These are phyloP conservation scores for Garcia nutans DNA, from an alignment of 345 rosid species.

Conservation along the genomic window DNA sequence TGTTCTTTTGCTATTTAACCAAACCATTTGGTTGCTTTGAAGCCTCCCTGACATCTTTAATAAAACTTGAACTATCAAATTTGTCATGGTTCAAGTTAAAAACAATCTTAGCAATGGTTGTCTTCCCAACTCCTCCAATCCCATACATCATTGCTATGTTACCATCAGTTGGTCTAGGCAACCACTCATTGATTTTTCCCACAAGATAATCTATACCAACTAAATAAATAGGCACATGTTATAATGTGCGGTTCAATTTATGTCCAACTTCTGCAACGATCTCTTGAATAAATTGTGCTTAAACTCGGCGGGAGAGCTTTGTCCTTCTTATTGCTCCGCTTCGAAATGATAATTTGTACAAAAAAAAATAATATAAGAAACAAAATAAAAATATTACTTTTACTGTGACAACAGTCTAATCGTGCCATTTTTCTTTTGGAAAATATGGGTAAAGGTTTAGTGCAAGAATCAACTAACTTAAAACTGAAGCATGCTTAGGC, in stretches of 20 bases:
- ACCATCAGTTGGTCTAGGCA: constrained; percentile 10
- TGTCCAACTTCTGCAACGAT: neutral
- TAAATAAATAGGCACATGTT: constrained; percentile 8
- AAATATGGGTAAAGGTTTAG: too few relatives aligned
- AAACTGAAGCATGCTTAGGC: too few relatives aligned
- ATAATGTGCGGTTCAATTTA: neutral
- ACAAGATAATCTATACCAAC: constrained; percentile 13
- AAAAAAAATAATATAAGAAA: too few relatives aligned
- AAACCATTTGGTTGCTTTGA: constrained; percentile 2
- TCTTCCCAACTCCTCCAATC: constrained; percentile 19
- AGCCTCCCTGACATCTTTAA: constrained; percentile 20
- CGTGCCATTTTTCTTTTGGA: too few relatives aligned
- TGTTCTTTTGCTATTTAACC: constrained; percentile 16
- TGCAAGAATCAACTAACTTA: too few relatives aligned
- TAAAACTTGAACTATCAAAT: constrained; percentile 25
- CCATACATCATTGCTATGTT: constrained; percentile 14
- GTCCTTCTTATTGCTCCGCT: too few relatives aligned
- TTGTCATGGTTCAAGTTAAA: constrained; percentile 12
- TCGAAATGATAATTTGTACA: too few relatives aligned
- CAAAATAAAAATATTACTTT: too few relatives aligned
- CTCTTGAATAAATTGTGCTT: neutral
- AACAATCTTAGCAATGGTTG: neutral
- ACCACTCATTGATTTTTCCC: constrained; percentile 13
- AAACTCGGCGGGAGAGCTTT: too few relatives aligned
- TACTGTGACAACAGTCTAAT: too few relatives aligned